These are phyloP conservation scores for Boehmeria nivea DNA, from an alignment of 306 rosid species.

Conservation along the genomic window DNA sequence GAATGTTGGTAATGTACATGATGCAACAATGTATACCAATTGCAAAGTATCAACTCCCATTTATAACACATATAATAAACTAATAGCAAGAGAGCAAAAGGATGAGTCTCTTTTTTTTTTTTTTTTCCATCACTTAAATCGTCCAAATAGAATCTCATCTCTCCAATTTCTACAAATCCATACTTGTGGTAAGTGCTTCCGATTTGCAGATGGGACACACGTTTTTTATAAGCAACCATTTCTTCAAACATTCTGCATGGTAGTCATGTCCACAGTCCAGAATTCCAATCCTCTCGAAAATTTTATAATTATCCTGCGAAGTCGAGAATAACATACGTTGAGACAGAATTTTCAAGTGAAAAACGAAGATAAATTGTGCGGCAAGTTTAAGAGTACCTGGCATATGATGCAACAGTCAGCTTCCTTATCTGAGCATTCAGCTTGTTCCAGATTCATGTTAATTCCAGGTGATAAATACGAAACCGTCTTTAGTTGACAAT, in stretches of 20 bases:
- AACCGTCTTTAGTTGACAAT: constrained; percentile 43
- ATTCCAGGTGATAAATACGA: constrained; percentile 25
- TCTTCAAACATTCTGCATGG: constrained; percentile 70
- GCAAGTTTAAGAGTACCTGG: constrained; percentile 49
- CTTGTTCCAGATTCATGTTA: constrained; percentile 46
- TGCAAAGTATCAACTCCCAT: constrained; percentile 8
- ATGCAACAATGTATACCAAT: constrained; percentile 33
- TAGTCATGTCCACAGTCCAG: constrained; percentile 87
- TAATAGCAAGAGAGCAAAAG: constrained; percentile 11
- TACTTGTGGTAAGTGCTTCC: constrained; percentile 51
- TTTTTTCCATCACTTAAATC: constrained; percentile 13
- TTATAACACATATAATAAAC: constrained; percentile 49
- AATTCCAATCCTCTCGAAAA: constrained; percentile 59
- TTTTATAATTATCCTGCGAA: constrained; percentile 70
- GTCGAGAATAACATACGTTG: not conserved
- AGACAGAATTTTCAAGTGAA: not conserved
- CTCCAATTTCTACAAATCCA: constrained; percentile 29
- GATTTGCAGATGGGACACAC: constrained; percentile 96
- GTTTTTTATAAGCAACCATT: constrained; percentile 82
- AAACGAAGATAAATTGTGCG: too few species aligned
- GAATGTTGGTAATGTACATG: constrained; percentile 37
- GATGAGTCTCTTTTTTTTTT: constrained; percentile 13
- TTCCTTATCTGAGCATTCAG: constrained; percentile 49
- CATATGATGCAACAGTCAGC: constrained; percentile 75
- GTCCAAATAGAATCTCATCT: not conserved